Conservation (phyloP, 2,329 filamentous ascomycete species). For the Eutypella sp. region DNA sequence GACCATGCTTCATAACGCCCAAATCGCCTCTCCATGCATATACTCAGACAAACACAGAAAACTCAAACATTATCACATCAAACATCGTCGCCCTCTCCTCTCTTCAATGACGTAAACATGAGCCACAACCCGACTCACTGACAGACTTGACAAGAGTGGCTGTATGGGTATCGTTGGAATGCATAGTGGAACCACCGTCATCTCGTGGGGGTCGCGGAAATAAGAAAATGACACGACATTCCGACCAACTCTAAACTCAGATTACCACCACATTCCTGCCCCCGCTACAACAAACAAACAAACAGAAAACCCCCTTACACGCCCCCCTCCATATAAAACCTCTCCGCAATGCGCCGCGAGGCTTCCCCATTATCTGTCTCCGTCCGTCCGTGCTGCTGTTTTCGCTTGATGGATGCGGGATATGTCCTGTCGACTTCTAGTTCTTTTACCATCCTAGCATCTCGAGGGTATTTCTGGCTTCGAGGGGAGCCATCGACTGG, state of each 20-base stretch:
- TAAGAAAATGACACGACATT: not conserved
- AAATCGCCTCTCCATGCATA: no score
- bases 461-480: conserved; percentile 52
- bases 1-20: no score
- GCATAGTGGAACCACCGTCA: not conserved
- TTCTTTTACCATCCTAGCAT: conserved; percentile 55
- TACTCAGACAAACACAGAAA: no score
- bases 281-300: not conserved
- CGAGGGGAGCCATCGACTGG: conserved; percentile 47
- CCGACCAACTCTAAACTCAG: not conserved
- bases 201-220: not conserved
- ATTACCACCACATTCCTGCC: not conserved
- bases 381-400: not conserved
- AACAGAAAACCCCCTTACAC: not conserved
- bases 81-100: no score
- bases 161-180: no score
- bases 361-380: not conserved
- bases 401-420: no score
- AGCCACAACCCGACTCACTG: no score
- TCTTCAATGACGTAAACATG: no score
- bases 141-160: no score
- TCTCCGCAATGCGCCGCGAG: not conserved
- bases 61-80: no score
- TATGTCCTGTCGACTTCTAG: no score
- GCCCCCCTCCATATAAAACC: not conserved